A percentile compares a stretch with the other conserved stretches of the same genome.
These are phyloP conservation scores for Candida morakotiae DNA, from an alignment of 805 yeast species.

Conservation along the genomic window DNA sequence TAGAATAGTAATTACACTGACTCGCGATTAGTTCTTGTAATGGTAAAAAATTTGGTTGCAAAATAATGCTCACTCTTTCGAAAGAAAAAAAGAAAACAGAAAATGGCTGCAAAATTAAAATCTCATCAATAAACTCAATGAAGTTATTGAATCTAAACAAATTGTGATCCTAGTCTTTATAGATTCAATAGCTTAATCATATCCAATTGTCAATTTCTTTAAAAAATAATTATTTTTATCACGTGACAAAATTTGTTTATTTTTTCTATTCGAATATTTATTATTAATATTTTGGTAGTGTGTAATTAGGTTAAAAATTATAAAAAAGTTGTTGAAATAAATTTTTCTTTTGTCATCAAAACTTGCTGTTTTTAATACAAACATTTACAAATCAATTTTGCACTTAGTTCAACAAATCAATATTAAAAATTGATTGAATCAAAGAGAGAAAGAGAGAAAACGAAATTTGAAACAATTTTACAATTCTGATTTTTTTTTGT, in stretches of 20 bases:
- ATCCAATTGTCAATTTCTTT: too few relatives aligned
- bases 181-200: too few relatives aligned
- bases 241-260: not conserved
- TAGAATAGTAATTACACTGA: too few relatives aligned
- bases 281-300: not conserved
- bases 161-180: too few relatives aligned
- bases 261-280: not conserved
- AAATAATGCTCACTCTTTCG: conserved; percentile 1
- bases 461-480: too few relatives aligned
- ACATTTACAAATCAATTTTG: too few relatives aligned
- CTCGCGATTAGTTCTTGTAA: too few relatives aligned
- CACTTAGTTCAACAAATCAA: too few relatives aligned
- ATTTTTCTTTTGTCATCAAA: conserved; percentile 4
- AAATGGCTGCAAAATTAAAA: conserved; percentile 3
- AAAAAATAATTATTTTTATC: not conserved
- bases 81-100: not conserved
- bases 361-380: not conserved
- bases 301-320: not conserved
- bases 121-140: too few relatives aligned
- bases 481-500: not conserved
- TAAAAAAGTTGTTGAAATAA: not conserved
- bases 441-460: too few relatives aligned
- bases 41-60: conserved; percentile 3
- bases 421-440: too few relatives aligned
- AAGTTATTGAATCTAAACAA: too few relatives aligned